A percentile compares a stretch with the other conserved stretches of the same genome.
phyloP scores from a whole-genome alignment of 1,284 basidiomycete genomes.

The Naganishia liquefaciens region DNA sequence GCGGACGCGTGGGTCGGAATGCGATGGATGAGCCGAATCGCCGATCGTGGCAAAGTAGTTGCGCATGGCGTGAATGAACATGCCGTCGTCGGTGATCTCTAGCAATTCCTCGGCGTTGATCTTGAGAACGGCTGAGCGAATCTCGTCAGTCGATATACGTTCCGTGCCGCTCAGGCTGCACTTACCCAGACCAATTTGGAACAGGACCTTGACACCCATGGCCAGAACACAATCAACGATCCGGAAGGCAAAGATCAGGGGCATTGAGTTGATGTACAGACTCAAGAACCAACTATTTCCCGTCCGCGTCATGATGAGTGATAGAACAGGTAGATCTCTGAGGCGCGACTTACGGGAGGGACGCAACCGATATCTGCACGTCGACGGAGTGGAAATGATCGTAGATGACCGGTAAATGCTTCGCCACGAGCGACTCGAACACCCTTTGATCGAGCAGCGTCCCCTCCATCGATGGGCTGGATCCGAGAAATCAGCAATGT shows the following conservation, averaged over 20 bases:
- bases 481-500: conserved; percentile 4
- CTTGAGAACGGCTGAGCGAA: conserved; percentile 81
- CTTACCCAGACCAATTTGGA: conserved; percentile 65
- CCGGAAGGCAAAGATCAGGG: conserved; percentile 97
- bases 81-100: conserved; percentile 95
- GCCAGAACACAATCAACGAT: conserved; percentile 99
- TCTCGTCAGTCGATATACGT: conserved; percentile 6
- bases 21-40: conserved; percentile 89
- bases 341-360: conserved; percentile 63
- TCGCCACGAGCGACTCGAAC: conserved; percentile 93
- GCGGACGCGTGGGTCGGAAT: conserved; percentile 82
- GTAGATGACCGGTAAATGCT: conserved; percentile 85
- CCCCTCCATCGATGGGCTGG: conserved; percentile 95
- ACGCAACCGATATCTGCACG: conserved; percentile 95
- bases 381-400: conserved; percentile 91
- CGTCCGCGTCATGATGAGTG: neutral
- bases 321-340: neutral
- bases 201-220: conserved; percentile 97
- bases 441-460: conserved; percentile 96
- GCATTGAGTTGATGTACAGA: conserved; percentile 97
- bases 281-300: conserved; percentile 80
- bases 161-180: neutral
- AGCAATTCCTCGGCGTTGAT: conserved; percentile 94
- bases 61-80: conserved; percentile 92
- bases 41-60: conserved; percentile 92